phyloP scores from a whole-genome alignment of 495 filamentous ascomycete genomes.

The Sphaerosporella brunnea region DNA sequence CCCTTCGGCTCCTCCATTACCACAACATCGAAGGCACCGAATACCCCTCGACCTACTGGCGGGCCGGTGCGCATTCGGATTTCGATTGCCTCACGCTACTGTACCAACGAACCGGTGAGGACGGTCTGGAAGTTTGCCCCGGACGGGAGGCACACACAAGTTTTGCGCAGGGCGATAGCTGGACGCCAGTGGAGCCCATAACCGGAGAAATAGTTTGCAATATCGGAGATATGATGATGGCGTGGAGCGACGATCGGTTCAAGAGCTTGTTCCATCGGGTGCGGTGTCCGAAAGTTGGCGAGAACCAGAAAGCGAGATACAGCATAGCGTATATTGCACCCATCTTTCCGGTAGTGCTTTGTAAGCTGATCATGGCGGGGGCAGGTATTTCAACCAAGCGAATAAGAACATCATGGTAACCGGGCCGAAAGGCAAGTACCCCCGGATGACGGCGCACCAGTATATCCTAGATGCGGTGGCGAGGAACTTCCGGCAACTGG shows the following conservation, averaged over 20 bases:
- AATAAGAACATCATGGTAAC: constrained; percentile 42
- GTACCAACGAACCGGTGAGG: constrained; percentile 46
- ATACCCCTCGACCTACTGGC: constrained; percentile 35
- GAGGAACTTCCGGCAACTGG: constrained; percentile 31
- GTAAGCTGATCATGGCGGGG: constrained; percentile 1
- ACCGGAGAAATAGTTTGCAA: constrained; percentile 47
- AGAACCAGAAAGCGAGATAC: constrained; percentile 42
- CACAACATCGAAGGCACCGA: constrained; percentile 30
- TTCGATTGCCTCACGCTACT: constrained; percentile 47
- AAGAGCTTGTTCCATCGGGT: constrained; percentile 47
- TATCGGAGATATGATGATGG: constrained; percentile 52
- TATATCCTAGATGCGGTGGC: constrained; percentile 42
- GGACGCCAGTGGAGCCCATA: constrained; percentile 42
- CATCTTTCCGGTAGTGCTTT: no score
- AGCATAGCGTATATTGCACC: constrained; percentile 39
- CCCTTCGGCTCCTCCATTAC: constrained; percentile 44
- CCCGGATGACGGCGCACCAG: constrained; percentile 38
- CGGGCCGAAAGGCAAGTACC: constrained; percentile 44
- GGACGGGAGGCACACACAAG: constrained; percentile 43
- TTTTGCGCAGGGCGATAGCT: constrained; percentile 41
- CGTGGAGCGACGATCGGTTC: constrained; percentile 51
- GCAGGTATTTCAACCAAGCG: constrained; percentile 44
- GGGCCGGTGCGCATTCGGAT: constrained; percentile 48
- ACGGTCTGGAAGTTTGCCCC: constrained; percentile 48
- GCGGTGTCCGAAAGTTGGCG: constrained; percentile 35